A percentile compares a stretch with the other conserved stretches of the same genome.
Evolutionary conservation across 2,329 filamentous ascomycete genomes (phyloP).

Genomic region (Purpureocillium lavendulum): DNA sequence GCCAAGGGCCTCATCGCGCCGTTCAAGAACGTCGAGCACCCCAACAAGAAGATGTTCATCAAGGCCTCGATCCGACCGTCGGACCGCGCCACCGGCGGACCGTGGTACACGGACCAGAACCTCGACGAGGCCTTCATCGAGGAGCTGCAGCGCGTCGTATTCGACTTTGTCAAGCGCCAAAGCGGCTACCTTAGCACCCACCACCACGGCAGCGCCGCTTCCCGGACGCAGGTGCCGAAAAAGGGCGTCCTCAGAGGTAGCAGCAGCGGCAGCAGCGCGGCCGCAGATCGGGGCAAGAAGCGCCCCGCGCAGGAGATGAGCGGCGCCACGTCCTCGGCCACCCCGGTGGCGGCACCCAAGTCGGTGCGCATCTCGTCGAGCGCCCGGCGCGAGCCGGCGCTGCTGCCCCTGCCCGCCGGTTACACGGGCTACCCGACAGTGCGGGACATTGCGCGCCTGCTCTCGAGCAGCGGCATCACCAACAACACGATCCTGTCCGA

Average conservation of each 20-base stretch:
- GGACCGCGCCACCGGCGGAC: constrained; percentile 85
- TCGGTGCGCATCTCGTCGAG: constrained; percentile 7
- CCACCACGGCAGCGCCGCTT: constrained; percentile 14
- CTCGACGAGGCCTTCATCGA: constrained; percentile 85
- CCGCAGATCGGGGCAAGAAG: constrained; percentile 39
- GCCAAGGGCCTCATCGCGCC: constrained; percentile 73
- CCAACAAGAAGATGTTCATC: constrained; percentile 94
- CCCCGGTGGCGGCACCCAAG: constrained; percentile 1
- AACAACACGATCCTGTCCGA: constrained; percentile 63
- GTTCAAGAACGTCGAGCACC: constrained; percentile 87
- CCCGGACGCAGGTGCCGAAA: constrained; percentile 39
- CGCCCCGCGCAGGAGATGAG: constrained; percentile 34
- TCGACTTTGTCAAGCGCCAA: constrained; percentile 61
- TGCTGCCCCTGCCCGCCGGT: constrained; percentile 51
- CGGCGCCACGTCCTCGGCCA: constrained; percentile 17
- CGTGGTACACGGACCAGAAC: constrained; percentile 89
- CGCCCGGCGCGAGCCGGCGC: constrained; percentile 25
- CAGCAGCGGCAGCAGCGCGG: constrained; percentile 3
- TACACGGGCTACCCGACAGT: constrained; percentile 77
- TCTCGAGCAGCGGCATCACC: constrained; percentile 62
- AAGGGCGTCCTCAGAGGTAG: constrained; percentile 46
- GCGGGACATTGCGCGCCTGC: constrained; percentile 64
- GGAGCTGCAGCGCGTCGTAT: constrained; percentile 63
- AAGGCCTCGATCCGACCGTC: constrained; percentile 75
- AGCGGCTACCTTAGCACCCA: constrained; percentile 56